Conservation (phyloP, 2,329 filamentous ascomycete genomes). For the Samsoniella hepiali region DNA sequence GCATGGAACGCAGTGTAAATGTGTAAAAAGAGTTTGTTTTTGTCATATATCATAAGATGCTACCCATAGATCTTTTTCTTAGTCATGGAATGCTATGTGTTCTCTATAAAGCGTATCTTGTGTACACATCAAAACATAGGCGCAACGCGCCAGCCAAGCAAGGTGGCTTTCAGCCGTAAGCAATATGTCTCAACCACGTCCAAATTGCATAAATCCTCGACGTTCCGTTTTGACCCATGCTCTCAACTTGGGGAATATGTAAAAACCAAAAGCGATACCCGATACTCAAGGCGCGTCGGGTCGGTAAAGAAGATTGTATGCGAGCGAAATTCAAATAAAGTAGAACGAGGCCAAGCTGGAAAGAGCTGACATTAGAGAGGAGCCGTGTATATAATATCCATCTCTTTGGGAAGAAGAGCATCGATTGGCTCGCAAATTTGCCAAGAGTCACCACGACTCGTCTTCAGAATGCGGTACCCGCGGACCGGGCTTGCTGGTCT, state of each 20-base stretch:
- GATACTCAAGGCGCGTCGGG: no score
- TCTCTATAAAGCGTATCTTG: not conserved
- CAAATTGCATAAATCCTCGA: no score
- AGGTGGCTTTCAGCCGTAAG: no score
- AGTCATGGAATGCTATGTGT: not conserved
- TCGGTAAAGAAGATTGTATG: no score
- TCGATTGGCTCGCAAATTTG: slow-evolving; percentile 36
- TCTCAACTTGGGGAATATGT: no score
- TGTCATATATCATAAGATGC: not conserved
- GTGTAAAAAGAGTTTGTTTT: not conserved
- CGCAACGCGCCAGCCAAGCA: no score
- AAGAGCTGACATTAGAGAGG: slow-evolving; percentile 16
- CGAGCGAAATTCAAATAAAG: not conserved
- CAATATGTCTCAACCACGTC: no score
- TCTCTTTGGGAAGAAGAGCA: slow-evolving; percentile 34
- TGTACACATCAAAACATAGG: not conserved
- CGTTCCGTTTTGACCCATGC: no score
- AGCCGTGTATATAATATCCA: slow-evolving; percentile 37
- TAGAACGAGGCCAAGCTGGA: not conserved
- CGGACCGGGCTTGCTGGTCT: slow-evolving; percentile 26
- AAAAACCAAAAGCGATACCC: no score
- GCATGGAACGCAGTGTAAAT: no score
- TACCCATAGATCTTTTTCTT: not conserved
- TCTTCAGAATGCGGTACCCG: slow-evolving; percentile 32
- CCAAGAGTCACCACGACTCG: slow-evolving; percentile 32